These are phyloP conservation scores for Aureobasidium sp. DNA, from an alignment of 2,329 filamentous ascomycete species.

Conservation along the genomic window DNA sequence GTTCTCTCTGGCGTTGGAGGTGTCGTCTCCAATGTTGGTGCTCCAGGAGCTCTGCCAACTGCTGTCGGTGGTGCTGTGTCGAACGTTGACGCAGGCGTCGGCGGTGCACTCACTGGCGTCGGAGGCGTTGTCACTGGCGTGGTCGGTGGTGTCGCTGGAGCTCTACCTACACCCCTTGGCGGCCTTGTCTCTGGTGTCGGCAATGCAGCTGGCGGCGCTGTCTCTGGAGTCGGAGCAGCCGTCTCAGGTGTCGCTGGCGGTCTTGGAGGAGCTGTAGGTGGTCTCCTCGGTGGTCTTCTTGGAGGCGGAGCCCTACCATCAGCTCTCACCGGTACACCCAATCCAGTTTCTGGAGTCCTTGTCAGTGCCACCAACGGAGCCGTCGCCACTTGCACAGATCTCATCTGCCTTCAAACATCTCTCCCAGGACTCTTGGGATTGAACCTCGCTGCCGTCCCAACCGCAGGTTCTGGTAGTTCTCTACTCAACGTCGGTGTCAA, in stretches of 20 bases:
- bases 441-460: not conserved
- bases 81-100: not conserved
- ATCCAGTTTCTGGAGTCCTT: constrained; percentile 3
- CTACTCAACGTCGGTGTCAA: constrained; percentile 2
- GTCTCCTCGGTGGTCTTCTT: not conserved
- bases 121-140: not conserved
- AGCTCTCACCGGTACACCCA: not conserved
- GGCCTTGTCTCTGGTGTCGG: not conserved
- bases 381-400: constrained; percentile 7
- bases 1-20: not conserved
- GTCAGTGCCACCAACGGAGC: constrained; percentile 6
- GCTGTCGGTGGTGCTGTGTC: not conserved
- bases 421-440: constrained; percentile 3
- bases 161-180: not conserved
- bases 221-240: not conserved
- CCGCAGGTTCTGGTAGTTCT: not conserved
- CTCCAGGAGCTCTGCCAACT: not conserved
- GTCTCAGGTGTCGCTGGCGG: not conserved
- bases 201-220: not conserved
- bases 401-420: constrained; percentile 6
- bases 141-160: not conserved
- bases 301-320: constrained; percentile 8
- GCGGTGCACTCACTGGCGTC: not conserved
- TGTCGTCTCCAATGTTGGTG: not conserved
- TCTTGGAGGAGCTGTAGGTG: not conserved